Percentiles rank a stretch among this genome's conserved stretches.
Conservation (phyloP, 176 grass and related monocot species). For the Pontederia crassipes region DNA sequence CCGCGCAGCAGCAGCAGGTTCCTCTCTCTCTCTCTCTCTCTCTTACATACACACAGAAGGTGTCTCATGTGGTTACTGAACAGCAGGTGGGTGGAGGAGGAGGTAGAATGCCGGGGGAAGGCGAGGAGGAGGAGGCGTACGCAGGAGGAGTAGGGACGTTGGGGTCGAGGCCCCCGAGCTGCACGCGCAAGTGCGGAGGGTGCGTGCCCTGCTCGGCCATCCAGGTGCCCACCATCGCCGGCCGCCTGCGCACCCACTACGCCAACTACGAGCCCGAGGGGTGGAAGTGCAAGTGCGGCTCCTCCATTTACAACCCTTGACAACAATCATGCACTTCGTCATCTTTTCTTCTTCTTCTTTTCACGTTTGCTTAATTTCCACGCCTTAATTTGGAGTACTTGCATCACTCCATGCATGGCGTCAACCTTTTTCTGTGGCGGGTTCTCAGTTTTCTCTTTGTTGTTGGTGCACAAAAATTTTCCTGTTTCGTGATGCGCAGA, state of each 20-base stretch:
- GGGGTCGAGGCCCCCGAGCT: slow-evolving; percentile 55
- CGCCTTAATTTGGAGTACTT: too few relatives aligned
- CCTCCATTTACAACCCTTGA: slow-evolving; percentile 40
- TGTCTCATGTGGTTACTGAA: background rate
- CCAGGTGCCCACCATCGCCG: slow-evolving; percentile 24
- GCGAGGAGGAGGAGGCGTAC: background rate
- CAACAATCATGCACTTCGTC: too few relatives aligned
- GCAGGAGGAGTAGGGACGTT: slow-evolving; percentile 4
- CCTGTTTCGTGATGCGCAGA: too few relatives aligned
- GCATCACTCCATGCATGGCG: too few relatives aligned
- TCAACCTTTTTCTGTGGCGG: too few relatives aligned
- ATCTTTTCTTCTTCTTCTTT: too few relatives aligned
- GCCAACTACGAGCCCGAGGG: slow-evolving; percentile 61
- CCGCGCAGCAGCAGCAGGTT: background rate
- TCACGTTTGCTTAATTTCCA: too few relatives aligned
- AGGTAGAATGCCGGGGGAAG: background rate
- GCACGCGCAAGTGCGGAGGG: slow-evolving; percentile 35
- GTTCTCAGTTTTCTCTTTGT: too few relatives aligned
- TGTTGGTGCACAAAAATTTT: too few relatives aligned
- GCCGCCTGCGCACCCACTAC: slow-evolving; percentile 9
- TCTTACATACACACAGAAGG: background rate
- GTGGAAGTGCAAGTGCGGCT: slow-evolving; percentile 66
- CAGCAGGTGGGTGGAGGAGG: background rate
- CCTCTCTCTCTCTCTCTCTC: slow-evolving; percentile 1
- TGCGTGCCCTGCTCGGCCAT: slow-evolving; percentile 44